phyloP scores from a whole-genome alignment of 1,284 basidiomycete genomes.

The Grifola frondosa region DNA sequence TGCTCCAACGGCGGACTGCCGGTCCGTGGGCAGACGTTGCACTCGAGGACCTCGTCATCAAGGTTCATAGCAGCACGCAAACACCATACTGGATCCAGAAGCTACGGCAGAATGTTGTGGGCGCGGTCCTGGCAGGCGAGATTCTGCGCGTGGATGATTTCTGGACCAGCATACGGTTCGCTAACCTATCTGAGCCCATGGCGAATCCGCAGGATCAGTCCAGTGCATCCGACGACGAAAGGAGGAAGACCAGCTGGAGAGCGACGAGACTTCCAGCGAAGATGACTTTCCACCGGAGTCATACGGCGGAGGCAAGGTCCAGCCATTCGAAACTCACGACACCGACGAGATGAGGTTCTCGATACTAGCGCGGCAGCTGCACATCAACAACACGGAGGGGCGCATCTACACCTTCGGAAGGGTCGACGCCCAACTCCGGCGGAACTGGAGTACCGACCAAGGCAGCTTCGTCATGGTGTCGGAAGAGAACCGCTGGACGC shows the following conservation, averaged over 20 bases:
- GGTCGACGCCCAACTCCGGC: conserved; percentile 38
- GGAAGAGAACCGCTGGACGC: conserved; percentile 38
- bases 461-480: conserved; percentile 41
- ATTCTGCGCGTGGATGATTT: conserved; percentile 40
- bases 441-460: conserved; percentile 36
- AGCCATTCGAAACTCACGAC: conserved; percentile 13
- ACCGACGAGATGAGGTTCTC: conserved; percentile 35
- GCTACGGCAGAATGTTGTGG: conserved; percentile 39
- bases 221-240: conserved; percentile 1
- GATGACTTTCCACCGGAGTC: conserved; percentile 1
- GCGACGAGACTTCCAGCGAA: not conserved
- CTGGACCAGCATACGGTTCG: conserved; percentile 32
- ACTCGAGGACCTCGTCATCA: conserved; percentile 38
- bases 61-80: conserved; percentile 33
- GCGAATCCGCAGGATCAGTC: conserved; percentile 10
- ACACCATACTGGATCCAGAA: conserved; percentile 39
- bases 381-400: conserved; percentile 35
- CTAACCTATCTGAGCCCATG: conserved; percentile 21
- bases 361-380: conserved; percentile 33
- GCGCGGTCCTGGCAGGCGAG: conserved; percentile 40
- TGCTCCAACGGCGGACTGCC: conserved; percentile 36
- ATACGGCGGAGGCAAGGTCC: conserved; percentile 2
- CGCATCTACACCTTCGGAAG: conserved; percentile 41
- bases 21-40: conserved; percentile 36
- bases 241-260: conserved; percentile 2